Base-by-base conservation (phyloP, 2,329 filamentous ascomycete genomes). In the Aspergillus ruber region DNA sequence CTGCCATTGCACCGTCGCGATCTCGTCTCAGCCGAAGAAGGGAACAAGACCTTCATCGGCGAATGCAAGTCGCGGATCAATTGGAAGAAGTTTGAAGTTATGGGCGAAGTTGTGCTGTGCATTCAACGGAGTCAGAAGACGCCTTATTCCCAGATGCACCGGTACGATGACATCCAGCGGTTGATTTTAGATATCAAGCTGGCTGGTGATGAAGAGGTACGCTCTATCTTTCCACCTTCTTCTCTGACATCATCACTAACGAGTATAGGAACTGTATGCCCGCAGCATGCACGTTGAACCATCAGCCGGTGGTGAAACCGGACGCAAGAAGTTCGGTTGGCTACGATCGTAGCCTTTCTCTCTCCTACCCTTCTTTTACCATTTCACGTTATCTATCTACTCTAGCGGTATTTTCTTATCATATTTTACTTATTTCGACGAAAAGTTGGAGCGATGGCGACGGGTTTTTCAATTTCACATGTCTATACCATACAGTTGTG, bases 61-160 rank as follows among this genome's bases (percentile, higher is more conserved):
- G 77, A 80, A 2, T 78, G 82, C 50, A 81, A 77, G 54, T 81
- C 88, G 53, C 78, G 88, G 44, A 88, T 98, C 64, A 97, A 97
- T 65, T 98, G 93, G 93, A 90, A 86, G 69, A 98, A 98, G 65
- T 98, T 97, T 60, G 91, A 97, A 68, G 85, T 98, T 27, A 83
- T 97, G 69, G 90, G 90, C 6, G 91, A 97, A 58, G 87, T 96
- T 4, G 79, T 97, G 45, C 76, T 96, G 50, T 86, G 88, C 2
- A 84, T 98, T 46, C 94, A 96, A 79, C 86, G 85, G 69, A 95
- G 91, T 60, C 90, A 97, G 68, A 86, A 87, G 46, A 83, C 83
- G 43, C 84, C 89, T 4, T 96, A 96, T 56, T 80, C 82, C 21
- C 85, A 84, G 52, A 73, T 91, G 52, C 73, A 75, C 29, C 83